phyloP scores from a whole-genome alignment of 140 eudicot species.

The Ambrosia hybrid region DNA sequence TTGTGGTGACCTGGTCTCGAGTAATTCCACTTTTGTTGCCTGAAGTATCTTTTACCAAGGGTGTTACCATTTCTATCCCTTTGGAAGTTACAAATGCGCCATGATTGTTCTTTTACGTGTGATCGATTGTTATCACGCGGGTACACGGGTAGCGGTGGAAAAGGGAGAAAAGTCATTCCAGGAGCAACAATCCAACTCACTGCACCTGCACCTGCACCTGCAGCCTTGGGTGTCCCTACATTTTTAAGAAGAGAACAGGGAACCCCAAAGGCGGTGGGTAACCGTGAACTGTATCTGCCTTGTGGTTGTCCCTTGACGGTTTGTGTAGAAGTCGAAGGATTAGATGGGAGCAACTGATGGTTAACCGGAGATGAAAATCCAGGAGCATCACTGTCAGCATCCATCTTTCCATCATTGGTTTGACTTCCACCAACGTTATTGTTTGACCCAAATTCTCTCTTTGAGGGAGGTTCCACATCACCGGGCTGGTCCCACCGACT shows the following conservation, averaged over 20 bases:
- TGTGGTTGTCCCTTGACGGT: constrained; percentile 49
- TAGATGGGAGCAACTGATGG: too few species aligned
- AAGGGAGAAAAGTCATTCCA: constrained; percentile 70
- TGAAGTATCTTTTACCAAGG: constrained; percentile 56
- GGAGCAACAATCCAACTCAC: constrained; percentile 67
- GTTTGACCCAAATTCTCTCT: constrained; percentile 27
- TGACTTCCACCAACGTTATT: neutral
- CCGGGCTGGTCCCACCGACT: constrained; percentile 80
- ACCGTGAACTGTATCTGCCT: constrained; percentile 54
- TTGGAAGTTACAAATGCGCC: constrained; percentile 23
- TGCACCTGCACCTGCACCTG: constrained; percentile 23
- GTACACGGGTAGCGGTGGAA: constrained; percentile 81
- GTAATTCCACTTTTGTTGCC: constrained; percentile 69
- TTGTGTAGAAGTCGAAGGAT: constrained; percentile 17
- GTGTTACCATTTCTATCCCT: constrained; percentile 34
- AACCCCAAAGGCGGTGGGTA: constrained; percentile 69
- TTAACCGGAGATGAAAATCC: constrained; percentile 52
- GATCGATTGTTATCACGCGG: constrained; percentile 32
- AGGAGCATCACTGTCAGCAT: constrained; percentile 43
- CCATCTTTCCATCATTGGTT: constrained; percentile 20
- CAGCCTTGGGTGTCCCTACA: constrained; percentile 30
- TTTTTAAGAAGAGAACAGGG: constrained; percentile 50
- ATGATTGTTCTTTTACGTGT: constrained; percentile 10
- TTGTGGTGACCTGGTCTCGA: constrained; percentile 39
- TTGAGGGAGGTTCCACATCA: constrained; percentile 25